These are phyloP conservation scores for Phytopythium litorale DNA, from an alignment of 352 stramenopile species.

Conservation along the genomic window DNA sequence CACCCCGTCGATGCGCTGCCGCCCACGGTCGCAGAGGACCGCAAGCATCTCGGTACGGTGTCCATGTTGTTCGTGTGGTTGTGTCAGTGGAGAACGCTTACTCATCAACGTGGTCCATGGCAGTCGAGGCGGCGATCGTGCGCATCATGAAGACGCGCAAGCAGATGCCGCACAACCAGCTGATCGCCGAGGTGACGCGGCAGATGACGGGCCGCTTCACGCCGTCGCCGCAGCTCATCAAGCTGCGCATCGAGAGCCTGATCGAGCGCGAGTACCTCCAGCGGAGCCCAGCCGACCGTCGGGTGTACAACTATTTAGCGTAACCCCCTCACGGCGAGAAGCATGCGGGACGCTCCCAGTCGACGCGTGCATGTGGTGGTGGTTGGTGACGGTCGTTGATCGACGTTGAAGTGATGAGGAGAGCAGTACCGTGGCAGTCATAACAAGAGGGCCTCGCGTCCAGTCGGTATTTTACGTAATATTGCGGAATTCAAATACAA, in stretches of 20 bases:
- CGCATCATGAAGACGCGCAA: slow-evolving; percentile 96
- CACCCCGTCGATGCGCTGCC: slow-evolving; percentile 75
- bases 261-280: slow-evolving; percentile 99
- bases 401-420: not conserved
- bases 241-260: slow-evolving; percentile 97
- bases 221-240: slow-evolving; percentile 94
- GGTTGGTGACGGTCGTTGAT: not conserved
- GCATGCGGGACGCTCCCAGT: not conserved
- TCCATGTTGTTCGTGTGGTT: not conserved
- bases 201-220: slow-evolving; percentile 91
- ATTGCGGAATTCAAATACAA: too few relatives aligned
- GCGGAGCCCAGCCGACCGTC: slow-evolving; percentile 88
- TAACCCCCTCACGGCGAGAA: slow-evolving; percentile 39
- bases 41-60: slow-evolving; percentile 87
- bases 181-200: slow-evolving; percentile 89
- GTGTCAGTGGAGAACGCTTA: slow-evolving; percentile 1
- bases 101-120: not conserved
- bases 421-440: not conserved
- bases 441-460: not conserved
- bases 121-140: slow-evolving; percentile 91
- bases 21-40: slow-evolving; percentile 93
- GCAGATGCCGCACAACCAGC: slow-evolving; percentile 88
- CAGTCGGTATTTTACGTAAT: not conserved
- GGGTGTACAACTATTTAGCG: slow-evolving; percentile 98
- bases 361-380: too few relatives aligned